Percentiles rank a stretch among this genome's conserved stretches.
phyloP scores from a whole-genome alignment of 495 filamentous ascomycete species.

The Neurospora sp. region DNA sequence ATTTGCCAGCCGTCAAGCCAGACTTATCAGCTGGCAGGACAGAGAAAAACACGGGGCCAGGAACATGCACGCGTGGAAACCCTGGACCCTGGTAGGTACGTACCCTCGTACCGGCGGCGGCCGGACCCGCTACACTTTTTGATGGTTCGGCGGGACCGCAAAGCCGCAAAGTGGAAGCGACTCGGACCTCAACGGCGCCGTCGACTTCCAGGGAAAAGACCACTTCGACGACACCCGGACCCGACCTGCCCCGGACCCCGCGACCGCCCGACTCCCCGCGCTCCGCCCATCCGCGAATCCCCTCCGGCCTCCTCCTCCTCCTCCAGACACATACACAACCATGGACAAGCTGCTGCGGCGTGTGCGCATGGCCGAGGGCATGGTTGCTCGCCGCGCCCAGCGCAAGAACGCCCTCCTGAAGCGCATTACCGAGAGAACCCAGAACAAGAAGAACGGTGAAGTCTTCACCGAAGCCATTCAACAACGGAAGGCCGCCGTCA shows the following conservation, averaged over 20 bases:
- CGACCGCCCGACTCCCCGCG: neutral
- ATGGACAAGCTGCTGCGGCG: slow-evolving; percentile 73
- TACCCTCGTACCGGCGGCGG: neutral
- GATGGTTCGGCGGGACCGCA: neutral
- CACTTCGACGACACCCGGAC: neutral
- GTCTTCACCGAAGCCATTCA: neutral
- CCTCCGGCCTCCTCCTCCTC: neutral
- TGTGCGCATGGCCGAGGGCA: slow-evolving; percentile 55
- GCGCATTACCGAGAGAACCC: slow-evolving; percentile 23
- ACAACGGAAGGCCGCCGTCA: slow-evolving; percentile 20
- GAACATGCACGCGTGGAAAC: neutral
- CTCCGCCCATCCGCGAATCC: neutral
- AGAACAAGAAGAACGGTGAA: slow-evolving; percentile 11
- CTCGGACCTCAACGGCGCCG: neutral
- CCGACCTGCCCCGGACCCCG: neutral
- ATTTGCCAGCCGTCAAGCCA: neutral
- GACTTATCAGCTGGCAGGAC: neutral
- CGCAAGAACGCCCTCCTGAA: slow-evolving; percentile 17
- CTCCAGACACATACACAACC: slow-evolving; percentile 14
- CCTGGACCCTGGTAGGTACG: neutral
- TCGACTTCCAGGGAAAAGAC: neutral
- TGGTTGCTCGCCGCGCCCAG: slow-evolving; percentile 42
- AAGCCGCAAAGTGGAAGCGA: neutral
- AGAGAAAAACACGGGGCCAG: neutral
- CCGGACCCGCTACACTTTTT: neutral